A percentile compares a stretch with the other conserved stretches of the same genome.
These are phyloP conservation scores for Isoetes taiwanensis DNA, from an alignment of 75 land plant species.

Conservation along the genomic window DNA sequence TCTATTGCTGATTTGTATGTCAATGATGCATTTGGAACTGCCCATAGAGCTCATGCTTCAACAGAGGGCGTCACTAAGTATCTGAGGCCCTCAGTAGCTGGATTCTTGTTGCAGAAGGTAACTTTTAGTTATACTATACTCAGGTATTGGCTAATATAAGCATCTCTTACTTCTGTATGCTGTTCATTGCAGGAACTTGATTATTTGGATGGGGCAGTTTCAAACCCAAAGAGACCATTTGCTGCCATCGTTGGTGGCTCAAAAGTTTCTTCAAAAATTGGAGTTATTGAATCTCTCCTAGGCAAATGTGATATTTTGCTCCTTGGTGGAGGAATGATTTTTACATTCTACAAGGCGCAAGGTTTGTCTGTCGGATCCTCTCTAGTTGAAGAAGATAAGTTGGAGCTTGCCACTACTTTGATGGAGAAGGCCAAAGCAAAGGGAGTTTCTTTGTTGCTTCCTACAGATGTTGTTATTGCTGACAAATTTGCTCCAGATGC, in stretches of 20 bases:
- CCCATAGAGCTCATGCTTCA: conserved; percentile 54
- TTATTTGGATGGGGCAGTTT: conserved; percentile 65
- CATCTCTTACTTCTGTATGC: background rate
- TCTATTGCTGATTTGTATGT: conserved; percentile 44
- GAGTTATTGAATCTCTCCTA: conserved; percentile 73
- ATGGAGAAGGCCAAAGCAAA: conserved; percentile 56
- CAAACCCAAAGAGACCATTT: conserved; percentile 78
- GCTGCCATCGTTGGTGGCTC: conserved; percentile 94
- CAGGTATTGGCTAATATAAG: background rate
- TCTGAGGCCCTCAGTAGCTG: conserved; percentile 35
- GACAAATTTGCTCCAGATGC: conserved; percentile 84
- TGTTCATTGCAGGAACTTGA: conserved; percentile 48
- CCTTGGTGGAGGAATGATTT: conserved; percentile 87
- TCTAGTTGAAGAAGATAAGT: conserved; percentile 77
- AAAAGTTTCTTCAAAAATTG: conserved; percentile 85
- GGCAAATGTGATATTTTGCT: conserved; percentile 56
- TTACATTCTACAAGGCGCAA: conserved; percentile 84
- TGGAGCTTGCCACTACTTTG: conserved; percentile 56
- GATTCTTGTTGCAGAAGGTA: conserved; percentile 46
- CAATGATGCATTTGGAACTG: conserved; percentile 60
- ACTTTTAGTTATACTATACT: background rate
- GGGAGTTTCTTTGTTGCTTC: conserved; percentile 54
- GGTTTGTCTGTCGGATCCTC: conserved; percentile 65
- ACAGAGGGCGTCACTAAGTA: conserved; percentile 50
- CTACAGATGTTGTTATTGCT: conserved; percentile 63